A percentile compares a stretch with the other conserved stretches of the same genome.
These are phyloP conservation scores for Phytophthora idaei DNA, from an alignment of 352 stramenopile genomes.

Conservation along the genomic window DNA sequence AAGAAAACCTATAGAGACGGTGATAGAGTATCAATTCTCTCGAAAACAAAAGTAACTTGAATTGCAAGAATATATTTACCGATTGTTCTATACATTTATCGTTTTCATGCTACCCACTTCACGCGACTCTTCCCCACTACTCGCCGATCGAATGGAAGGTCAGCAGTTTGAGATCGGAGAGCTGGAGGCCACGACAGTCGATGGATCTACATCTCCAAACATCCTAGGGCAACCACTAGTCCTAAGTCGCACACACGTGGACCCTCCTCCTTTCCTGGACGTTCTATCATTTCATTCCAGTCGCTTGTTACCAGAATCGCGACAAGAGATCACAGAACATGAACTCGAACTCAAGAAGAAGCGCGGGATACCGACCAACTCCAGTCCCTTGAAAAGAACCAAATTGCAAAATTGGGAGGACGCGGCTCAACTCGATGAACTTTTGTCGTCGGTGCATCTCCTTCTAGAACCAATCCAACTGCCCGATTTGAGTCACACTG, in stretches of 20 bases:
- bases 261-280: constrained; percentile 61
- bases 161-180: not conserved
- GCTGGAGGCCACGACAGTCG: not conserved
- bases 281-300: constrained; percentile 69
- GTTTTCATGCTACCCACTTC: too few relatives aligned
- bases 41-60: too few relatives aligned
- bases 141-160: not conserved
- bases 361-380: not conserved
- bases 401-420: constrained; percentile 11
- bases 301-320: constrained; percentile 45
- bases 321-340: constrained; percentile 35
- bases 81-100: too few relatives aligned
- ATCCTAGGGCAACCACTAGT: constrained; percentile 8
- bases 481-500: constrained; percentile 64
- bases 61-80: not conserved
- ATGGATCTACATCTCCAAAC: not conserved
- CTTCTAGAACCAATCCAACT: constrained; percentile 68
- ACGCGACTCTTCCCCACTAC: not conserved
- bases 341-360: constrained; percentile 24
- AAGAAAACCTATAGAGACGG: not conserved
- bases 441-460: constrained; percentile 48
- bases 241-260: constrained; percentile 7
- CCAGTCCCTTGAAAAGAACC: not conserved
- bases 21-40: too few relatives aligned
- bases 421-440: constrained; percentile 34